Conservation (phyloP, 371 early-diverging fungal genomes). For the Apophysomyces elegans region DNA sequence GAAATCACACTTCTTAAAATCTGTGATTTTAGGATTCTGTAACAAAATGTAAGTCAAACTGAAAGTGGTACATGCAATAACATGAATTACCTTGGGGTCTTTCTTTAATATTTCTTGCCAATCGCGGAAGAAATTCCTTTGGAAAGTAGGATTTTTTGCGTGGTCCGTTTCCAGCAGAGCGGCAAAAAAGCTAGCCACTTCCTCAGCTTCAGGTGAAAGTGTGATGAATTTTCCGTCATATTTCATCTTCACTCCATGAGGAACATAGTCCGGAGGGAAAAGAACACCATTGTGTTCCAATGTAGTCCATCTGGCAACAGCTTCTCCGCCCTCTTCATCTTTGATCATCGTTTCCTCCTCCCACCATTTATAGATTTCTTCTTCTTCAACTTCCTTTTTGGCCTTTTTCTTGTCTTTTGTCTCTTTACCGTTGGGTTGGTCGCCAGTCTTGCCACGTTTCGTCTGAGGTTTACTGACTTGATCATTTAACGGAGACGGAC, state of each 20-base stretch:
- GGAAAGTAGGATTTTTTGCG: slow-evolving; percentile 83
- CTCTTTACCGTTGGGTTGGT: slow-evolving; percentile 27
- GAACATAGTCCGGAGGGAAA: slow-evolving; percentile 93
- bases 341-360: slow-evolving; percentile 63
- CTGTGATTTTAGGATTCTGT: slow-evolving; percentile 73
- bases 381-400: slow-evolving; percentile 29
- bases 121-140: slow-evolving; percentile 92
- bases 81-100: slow-evolving; percentile 61
- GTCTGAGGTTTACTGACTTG: slow-evolving; percentile 18
- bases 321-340: slow-evolving; percentile 30
- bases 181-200: slow-evolving; percentile 95
- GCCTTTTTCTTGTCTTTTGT: slow-evolving; percentile 38
- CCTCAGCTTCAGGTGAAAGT: slow-evolving; percentile 87
- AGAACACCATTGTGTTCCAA: slow-evolving; percentile 88
- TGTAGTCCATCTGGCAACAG: slow-evolving; percentile 81
- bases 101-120: slow-evolving; percentile 70
- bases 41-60: slow-evolving; percentile 10
- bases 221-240: slow-evolving; percentile 83
- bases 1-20: slow-evolving; percentile 90
- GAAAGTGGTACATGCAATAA: background rate
- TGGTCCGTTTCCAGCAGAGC: slow-evolving; percentile 85
- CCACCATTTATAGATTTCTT: slow-evolving; percentile 50
- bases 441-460: slow-evolving; percentile 21
- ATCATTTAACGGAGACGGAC: slow-evolving; percentile 15
- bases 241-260: slow-evolving; percentile 88